phyloP scores from a whole-genome alignment of 2,329 filamentous ascomycete genomes.

The Raffaelea ambrosiae region DNA sequence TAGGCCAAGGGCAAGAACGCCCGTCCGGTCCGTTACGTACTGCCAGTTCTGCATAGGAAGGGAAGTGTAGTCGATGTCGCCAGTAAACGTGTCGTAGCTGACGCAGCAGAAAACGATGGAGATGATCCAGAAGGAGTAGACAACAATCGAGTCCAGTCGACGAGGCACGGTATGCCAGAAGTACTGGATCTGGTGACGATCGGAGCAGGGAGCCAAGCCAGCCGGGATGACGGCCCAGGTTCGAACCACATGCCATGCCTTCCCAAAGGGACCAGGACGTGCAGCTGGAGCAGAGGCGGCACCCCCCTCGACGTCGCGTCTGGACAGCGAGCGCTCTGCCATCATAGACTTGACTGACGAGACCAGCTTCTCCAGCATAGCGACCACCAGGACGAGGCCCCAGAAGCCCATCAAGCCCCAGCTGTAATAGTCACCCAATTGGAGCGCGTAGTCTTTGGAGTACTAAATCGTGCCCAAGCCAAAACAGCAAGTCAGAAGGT shows the following conservation, averaged over 20 bases:
- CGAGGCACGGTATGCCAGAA: neutral
- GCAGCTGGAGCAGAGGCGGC: too few relatives aligned
- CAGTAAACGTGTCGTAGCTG: neutral
- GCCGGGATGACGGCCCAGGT: constrained; percentile 12
- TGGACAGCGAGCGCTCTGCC: neutral
- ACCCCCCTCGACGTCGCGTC: too few relatives aligned
- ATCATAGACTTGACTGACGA: neutral
- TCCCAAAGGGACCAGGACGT: too few relatives aligned
- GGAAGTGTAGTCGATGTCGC: neutral
- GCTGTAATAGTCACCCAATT: constrained; percentile 1
- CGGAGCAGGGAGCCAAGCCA: constrained; percentile 9
- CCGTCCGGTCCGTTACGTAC: constrained; percentile 3
- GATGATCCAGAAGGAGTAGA: constrained; percentile 12
- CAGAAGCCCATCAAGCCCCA: constrained; percentile 10
- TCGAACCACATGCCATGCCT: neutral
- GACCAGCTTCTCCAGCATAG: constrained; percentile 6
- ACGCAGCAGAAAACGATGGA: constrained; percentile 6
- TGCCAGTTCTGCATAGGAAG: neutral
- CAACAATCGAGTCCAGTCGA: constrained; percentile 11
- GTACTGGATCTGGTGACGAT: neutral
- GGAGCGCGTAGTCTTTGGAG: too few relatives aligned
- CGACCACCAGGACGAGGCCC: constrained; percentile 8
- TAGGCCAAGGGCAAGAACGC: constrained; percentile 3
- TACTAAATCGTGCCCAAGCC: too few relatives aligned
- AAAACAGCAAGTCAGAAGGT: too few relatives aligned